Percentiles rank a stretch among this genome's conserved stretches.
phyloP scores from a whole-genome alignment of 345 rosid genomes.

The Eutrema japonicum region DNA sequence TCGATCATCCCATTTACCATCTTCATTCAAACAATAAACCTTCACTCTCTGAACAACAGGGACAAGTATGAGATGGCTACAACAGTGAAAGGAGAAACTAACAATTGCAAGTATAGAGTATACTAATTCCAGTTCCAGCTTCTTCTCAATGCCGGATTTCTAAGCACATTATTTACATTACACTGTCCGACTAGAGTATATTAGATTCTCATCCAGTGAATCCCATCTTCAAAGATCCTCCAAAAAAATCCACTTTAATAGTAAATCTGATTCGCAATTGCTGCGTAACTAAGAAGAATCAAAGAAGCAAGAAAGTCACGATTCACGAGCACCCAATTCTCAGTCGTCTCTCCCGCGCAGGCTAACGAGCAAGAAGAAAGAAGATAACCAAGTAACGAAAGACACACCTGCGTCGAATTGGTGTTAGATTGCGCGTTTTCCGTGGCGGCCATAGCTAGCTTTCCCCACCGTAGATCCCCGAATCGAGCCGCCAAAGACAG shows the following conservation, averaged over 20 bases:
- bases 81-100: background rate
- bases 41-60: constrained; percentile 71
- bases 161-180: background rate
- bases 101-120: background rate
- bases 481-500: constrained; percentile 23
- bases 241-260: background rate
- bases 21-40: constrained; percentile 69
- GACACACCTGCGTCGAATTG: constrained; percentile 80
- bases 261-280: background rate
- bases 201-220: constrained; percentile 3
- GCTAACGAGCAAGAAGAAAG: constrained; percentile 16
- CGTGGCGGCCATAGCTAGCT: constrained; percentile 62
- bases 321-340: constrained; percentile 17
- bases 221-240: background rate
- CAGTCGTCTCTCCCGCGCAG: constrained; percentile 35
- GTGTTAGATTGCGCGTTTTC: constrained; percentile 52
- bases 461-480: constrained; percentile 37
- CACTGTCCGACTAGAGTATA: background rate
- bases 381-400: background rate
- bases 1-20: constrained; percentile 95
- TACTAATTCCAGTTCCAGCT: background rate
- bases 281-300: background rate
- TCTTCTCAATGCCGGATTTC: background rate
- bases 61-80: background rate
- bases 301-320: constrained; percentile 13